These are phyloP conservation scores for Penicillium pulvis DNA, from an alignment of 495 filamentous ascomycete genomes.

Conservation along the genomic window DNA sequence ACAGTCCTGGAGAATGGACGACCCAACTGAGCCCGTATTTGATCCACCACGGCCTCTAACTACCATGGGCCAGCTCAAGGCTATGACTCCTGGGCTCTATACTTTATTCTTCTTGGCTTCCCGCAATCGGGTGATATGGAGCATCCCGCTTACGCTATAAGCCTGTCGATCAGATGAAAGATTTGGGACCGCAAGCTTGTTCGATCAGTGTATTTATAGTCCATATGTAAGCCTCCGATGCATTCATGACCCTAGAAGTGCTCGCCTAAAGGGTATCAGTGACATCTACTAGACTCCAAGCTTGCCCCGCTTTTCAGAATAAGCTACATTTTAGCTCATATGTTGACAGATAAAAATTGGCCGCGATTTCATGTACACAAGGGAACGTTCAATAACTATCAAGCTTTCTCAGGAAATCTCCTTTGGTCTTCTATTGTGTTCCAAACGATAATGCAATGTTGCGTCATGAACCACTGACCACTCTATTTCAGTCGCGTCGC, in stretches of 20 bases:
- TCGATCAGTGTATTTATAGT: too few species aligned
- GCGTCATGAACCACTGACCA: neutral
- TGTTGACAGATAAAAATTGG: neutral
- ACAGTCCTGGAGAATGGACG: neutral
- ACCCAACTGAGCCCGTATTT: neutral
- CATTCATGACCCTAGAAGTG: too few species aligned
- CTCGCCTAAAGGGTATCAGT: neutral
- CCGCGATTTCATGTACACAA: neutral
- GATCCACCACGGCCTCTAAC: too few species aligned
- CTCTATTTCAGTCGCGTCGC: neutral
- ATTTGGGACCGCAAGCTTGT: too few species aligned
- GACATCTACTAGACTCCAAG: neutral
- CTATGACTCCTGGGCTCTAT: too few species aligned
- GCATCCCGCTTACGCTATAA: too few species aligned
- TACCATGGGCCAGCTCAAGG: neutral
- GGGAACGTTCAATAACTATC: neutral
- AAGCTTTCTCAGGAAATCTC: neutral
- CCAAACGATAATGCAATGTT: neutral
- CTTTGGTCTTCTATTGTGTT: neutral
- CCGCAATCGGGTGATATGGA: too few species aligned
- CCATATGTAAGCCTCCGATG: too few species aligned
- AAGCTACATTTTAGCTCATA: neutral
- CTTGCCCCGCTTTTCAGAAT: neutral
- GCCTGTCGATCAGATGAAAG: too few species aligned
- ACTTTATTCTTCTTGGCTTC: too few species aligned